Evolutionary conservation across 1,284 basidiomycete species (phyloP).

Genomic region (Coriolopsis trogii): DNA sequence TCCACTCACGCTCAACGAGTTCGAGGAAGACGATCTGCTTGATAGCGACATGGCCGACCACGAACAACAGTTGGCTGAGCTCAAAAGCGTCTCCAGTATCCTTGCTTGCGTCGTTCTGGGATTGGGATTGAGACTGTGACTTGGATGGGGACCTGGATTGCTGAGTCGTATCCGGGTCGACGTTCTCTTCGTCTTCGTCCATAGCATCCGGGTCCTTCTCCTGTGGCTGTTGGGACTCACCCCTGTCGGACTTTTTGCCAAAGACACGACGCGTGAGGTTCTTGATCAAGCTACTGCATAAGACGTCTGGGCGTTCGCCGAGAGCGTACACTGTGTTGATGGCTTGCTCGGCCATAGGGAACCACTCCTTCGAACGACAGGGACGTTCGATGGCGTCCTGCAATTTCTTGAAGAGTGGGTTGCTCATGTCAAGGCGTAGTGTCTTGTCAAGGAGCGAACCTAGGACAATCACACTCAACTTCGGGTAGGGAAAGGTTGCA

Average conservation of each 20-base stretch:
- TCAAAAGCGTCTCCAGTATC: conserved; percentile 82
- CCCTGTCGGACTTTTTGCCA: conserved; percentile 8
- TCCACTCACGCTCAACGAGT: conserved; percentile 96
- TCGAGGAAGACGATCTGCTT: conserved; percentile 98
- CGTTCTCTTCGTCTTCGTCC: conserved; percentile 48
- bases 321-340: conserved; percentile 96
- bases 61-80: conserved; percentile 90
- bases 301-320: conserved; percentile 89
- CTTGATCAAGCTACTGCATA: conserved; percentile 86
- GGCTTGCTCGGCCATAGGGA: conserved; percentile 94
- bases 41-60: conserved; percentile 95
- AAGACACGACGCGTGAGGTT: conserved; percentile 81
- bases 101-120: conserved; percentile 37
- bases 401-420: conserved; percentile 83
- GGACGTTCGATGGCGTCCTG: conserved; percentile 79
- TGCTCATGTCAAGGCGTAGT: conserved; percentile 88
- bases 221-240: conserved; percentile 30
- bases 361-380: conserved; percentile 89
- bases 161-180: conserved; percentile 12
- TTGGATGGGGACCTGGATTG: too few relatives aligned
- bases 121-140: conserved; percentile 6
- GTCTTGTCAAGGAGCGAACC: conserved; percentile 90
- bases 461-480: conserved; percentile 29
- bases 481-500: neutral
- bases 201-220: conserved; percentile 51